phyloP scores from a whole-genome alignment of 441 rosid species.

The Adansonia rubrostipa region DNA sequence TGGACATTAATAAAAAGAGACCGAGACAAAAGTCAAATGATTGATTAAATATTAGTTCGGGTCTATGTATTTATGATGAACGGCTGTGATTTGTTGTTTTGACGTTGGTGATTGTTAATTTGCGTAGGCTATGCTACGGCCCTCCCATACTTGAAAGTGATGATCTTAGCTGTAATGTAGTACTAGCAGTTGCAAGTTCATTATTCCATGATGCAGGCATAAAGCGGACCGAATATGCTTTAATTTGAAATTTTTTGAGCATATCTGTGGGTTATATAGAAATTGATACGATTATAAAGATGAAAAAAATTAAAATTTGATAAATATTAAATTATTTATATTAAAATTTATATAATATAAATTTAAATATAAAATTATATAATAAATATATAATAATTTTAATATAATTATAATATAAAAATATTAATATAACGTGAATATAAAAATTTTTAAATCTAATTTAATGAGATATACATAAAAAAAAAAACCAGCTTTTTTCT shows the following conservation, averaged over 20 bases:
- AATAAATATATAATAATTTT: neutral
- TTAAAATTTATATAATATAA: too few species aligned
- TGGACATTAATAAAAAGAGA: neutral
- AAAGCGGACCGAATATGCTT: constrained; percentile 14
- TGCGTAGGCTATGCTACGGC: neutral
- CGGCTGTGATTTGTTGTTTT: neutral
- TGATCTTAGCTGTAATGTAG: constrained; percentile 8
- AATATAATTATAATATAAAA: neutral
- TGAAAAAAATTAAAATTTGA: too few species aligned
- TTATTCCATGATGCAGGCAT: constrained; percentile 21
- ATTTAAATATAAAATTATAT: too few species aligned
- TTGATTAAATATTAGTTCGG: neutral
- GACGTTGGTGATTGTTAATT: neutral
- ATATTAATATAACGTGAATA: too few species aligned
- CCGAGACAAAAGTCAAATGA: neutral
- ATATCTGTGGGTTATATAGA: too few species aligned
- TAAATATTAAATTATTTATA: too few species aligned
- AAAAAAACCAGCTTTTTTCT: neutral
- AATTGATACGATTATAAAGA: too few species aligned
- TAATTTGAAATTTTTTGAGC: constrained; percentile 36
- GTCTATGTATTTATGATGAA: neutral
- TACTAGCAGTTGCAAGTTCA: neutral
- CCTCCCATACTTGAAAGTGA: neutral
- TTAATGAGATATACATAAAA: too few species aligned
- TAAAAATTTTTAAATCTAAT: too few species aligned